A percentile compares a stretch with the other conserved stretches of the same genome.
Conservation (phyloP, 371 early-diverging fungal genomes). For the Lichtheimia corymbifera region DNA sequence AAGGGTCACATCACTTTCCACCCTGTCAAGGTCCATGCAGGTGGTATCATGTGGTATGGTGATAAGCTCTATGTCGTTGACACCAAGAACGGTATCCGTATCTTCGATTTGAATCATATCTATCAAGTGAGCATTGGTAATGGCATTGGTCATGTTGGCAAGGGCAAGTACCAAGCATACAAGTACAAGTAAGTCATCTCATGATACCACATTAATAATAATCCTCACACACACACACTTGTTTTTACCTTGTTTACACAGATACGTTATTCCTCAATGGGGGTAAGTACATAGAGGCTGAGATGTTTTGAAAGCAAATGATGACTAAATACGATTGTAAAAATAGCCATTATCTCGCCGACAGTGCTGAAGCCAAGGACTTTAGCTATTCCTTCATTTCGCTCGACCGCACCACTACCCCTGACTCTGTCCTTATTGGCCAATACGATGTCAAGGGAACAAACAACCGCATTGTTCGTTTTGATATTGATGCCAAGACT, state of each 20-base stretch:
- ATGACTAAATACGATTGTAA: neutral
- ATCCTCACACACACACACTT: neutral
- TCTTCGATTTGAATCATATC: conserved; percentile 13
- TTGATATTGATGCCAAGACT: conserved; percentile 10
- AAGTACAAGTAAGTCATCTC: conserved; percentile 5
- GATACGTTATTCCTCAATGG: conserved; percentile 9
- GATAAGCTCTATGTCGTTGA: conserved; percentile 12
- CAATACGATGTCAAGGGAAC: conserved; percentile 7
- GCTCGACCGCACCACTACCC: conserved; percentile 13
- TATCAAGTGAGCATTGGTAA: conserved; percentile 9
- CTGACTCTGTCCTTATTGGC: conserved; percentile 10
- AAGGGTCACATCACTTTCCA: conserved; percentile 1
- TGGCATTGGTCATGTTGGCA: conserved; percentile 14
- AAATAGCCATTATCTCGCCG: conserved; percentile 9
- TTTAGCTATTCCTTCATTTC: conserved; percentile 12
- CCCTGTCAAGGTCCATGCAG: conserved; percentile 13
- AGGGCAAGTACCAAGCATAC: conserved; percentile 6
- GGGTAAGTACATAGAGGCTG: conserved; percentile 2
- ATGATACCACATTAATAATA: no score
- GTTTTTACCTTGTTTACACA: neutral
- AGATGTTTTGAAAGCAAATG: neutral
- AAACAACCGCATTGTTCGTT: conserved; percentile 7
- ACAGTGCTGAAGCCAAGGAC: neutral
- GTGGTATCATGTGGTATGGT: conserved; percentile 15
- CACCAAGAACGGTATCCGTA: conserved; percentile 6